Base-by-base conservation (phyloP, 1,284 basidiomycete species). In the Cryptococcus hybrid region DNA sequence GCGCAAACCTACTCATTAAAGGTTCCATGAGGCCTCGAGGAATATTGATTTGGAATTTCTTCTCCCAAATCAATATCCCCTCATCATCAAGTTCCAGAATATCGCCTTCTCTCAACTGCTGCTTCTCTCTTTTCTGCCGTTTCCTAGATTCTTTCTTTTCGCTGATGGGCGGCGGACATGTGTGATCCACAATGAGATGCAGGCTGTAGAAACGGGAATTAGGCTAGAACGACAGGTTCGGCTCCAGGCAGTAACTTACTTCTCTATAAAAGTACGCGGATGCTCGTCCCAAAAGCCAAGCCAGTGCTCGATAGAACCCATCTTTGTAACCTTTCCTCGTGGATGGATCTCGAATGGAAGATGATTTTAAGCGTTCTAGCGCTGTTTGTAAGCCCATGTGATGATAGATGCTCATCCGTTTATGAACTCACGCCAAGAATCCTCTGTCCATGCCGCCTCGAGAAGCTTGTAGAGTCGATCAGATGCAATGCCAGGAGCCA, bases 261-360 rank as follows among this genome's bases (percentile, higher is more conserved):
- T 18, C 18, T 71, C 63, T 2, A 73, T 50, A 2, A 71, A 47
- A 9, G 69, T 70, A 3, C 62, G 58, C 6, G 69, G 69, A 50
- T 68, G 66, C 12, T 70, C 47, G 7, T 65, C 61, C 63, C 63
- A 70, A 7, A 7, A 73, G 42, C 71, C 71, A 73, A 0, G 52
- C 61, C 7, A 63, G 36, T 6, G 60, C 63, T 38, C 54, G 43
- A 47, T 60, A 68, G 50, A 65, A 69, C 8, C 55, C 64, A 7
- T 60, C 51, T 55, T 63, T 63, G 57, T 57, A 59, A 1, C 68
- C 69, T 53, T 73, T 73, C 18, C 47, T 71, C 65, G 52, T 71
- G 69, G 35, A 73, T 73, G 5, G 68, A 70, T 18, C 71, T 44
- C 3, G 62, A 59, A 24, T 73, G 69, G 59, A 71, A 65, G 43